Evolutionary conservation across 768 basidiomycete species (phyloP).

Genomic region (Leccinellum rugosiceps): DNA sequence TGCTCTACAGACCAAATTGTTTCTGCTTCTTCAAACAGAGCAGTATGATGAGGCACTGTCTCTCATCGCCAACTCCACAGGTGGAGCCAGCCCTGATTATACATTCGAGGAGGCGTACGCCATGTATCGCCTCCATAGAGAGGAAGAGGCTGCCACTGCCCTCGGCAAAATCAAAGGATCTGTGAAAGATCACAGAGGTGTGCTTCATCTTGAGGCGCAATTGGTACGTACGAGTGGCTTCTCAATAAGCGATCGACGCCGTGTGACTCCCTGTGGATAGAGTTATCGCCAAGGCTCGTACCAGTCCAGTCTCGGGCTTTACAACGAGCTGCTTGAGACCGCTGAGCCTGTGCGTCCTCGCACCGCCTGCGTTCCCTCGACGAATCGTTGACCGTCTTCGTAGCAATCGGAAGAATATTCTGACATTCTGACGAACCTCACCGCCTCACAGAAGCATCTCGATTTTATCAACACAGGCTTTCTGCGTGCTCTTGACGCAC

Average conservation of each 20-base stretch:
- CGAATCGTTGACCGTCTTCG: constrained; percentile 6
- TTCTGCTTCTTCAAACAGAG: constrained; percentile 83
- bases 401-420: constrained; percentile 86
- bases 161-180: constrained; percentile 47
- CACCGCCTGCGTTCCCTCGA: constrained; percentile 5
- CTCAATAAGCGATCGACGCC: constrained; percentile 16
- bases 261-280: constrained; percentile 37
- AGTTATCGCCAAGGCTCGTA: constrained; percentile 78
- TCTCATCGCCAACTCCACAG: constrained; percentile 40
- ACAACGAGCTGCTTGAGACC: constrained; percentile 76
- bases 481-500: constrained; percentile 56
- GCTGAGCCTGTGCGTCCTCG: constrained; percentile 63
- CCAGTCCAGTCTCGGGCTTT: constrained; percentile 68
- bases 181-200: constrained; percentile 52
- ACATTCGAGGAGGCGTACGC: constrained; percentile 79
- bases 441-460: constrained; percentile 76
- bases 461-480: constrained; percentile 79
- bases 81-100: constrained; percentile 11
- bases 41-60: constrained; percentile 68
- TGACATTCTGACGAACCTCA: constrained; percentile 82
- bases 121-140: constrained; percentile 78
- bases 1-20: constrained; percentile 80
- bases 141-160: constrained; percentile 59
- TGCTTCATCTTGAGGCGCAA: constrained; percentile 82
- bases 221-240: constrained; percentile 50